phyloP scores from a whole-genome alignment of 257 asterid species.

The Plectranthus barbatus region DNA sequence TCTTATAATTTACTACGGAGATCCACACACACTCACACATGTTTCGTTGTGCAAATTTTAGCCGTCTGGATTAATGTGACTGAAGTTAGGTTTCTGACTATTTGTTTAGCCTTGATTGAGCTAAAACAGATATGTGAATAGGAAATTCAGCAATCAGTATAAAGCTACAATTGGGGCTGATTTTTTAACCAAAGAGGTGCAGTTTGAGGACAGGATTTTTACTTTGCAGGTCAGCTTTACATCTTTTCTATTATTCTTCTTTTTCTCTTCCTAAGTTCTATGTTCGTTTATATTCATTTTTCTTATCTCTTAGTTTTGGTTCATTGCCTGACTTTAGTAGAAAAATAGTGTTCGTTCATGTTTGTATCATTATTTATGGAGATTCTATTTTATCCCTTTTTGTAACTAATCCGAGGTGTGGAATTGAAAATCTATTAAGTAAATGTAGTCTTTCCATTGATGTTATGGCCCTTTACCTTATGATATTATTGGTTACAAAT shows the following conservation, averaged over 20 bases:
- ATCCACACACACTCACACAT: not conserved
- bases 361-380: not conserved
- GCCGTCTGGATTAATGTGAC: not conserved
- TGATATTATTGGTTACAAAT: not conserved
- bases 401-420: not conserved
- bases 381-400: not conserved
- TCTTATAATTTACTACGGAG: not conserved
- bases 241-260: not conserved
- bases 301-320: not conserved
- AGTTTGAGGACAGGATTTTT: slow-evolving; percentile 41
- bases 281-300: not conserved
- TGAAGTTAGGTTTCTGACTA: not conserved
- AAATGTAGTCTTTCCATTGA: not conserved
- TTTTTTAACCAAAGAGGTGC: slow-evolving; percentile 42
- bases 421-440: not conserved
- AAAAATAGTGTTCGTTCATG: not conserved
- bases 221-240: slow-evolving; percentile 34
- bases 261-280: not conserved
- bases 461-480: not conserved
- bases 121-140: slow-evolving; percentile 38
- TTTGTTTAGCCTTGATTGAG: slow-evolving; percentile 21
- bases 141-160: slow-evolving; percentile 42
- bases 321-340: not conserved
- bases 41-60: not conserved
- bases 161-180: slow-evolving; percentile 46